These are phyloP conservation scores for Didymella lethalis DNA, from an alignment of 2,329 filamentous ascomycete species.

Conservation along the genomic window DNA sequence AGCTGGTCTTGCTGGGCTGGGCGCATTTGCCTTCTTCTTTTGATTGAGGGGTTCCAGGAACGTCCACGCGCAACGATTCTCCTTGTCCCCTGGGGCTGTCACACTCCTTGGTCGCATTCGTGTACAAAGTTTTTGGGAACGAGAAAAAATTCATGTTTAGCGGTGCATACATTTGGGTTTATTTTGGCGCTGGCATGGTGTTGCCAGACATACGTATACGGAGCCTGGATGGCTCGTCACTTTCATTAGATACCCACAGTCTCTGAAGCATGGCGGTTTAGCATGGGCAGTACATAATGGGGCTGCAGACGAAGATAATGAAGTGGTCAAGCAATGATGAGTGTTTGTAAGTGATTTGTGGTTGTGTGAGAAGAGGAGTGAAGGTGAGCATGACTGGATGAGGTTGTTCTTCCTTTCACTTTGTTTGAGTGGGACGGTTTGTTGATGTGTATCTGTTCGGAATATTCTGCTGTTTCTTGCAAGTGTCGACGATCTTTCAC, in stretches of 20 bases:
- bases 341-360: background rate
- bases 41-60: background rate
- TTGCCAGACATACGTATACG: background rate
- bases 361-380: no score
- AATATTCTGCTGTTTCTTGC: no score
- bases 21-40: slow-evolving; percentile 17
- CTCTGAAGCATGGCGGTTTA: background rate
- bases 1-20: slow-evolving; percentile 7
- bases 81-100: background rate
- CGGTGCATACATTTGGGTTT: background rate
- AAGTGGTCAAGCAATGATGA: background rate
- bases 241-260: slow-evolving; percentile 4
- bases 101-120: background rate
- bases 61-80: background rate
- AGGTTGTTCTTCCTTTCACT: background rate
- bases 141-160: background rate
- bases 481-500: no score
- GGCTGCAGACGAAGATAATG: background rate
- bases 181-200: background rate
- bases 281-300: background rate
- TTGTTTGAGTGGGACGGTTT: background rate
- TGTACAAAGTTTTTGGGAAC: background rate
- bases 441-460: background rate
- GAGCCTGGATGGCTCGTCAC: background rate
- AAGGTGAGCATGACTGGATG: no score